Conservation (phyloP, 2,329 filamentous ascomycete genomes). For the Alternaria incomplexa region DNA sequence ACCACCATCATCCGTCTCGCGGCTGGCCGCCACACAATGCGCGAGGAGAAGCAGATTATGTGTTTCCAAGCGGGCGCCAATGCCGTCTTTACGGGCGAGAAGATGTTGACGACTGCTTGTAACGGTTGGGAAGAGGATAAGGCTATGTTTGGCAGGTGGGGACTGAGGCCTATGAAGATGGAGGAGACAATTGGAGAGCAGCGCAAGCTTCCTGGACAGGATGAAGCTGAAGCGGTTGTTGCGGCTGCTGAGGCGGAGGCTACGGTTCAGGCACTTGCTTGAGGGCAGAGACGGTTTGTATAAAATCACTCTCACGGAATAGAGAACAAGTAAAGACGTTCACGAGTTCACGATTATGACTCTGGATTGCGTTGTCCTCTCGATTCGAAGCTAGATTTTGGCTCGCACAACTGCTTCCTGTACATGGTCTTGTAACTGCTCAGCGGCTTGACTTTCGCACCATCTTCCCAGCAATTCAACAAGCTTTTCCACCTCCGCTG, state of each 20-base stretch:
- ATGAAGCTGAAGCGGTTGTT: constrained; percentile 16
- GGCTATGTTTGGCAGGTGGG: constrained; percentile 83
- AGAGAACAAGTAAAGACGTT: not conserved
- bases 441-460: constrained; percentile 19
- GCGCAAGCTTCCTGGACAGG: constrained; percentile 23
- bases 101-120: constrained; percentile 92
- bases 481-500: constrained; percentile 43
- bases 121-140: constrained; percentile 90
- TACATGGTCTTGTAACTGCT: not conserved
- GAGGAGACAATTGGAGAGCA: constrained; percentile 44
- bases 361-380: no score
- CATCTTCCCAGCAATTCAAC: constrained; percentile 40
- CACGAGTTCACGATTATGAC: no score
- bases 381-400: not conserved
- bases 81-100: constrained; percentile 93
- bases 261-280: constrained; percentile 6
- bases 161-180: constrained; percentile 73
- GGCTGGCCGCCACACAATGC: constrained; percentile 81
- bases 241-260: constrained; percentile 15
- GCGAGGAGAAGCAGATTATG: constrained; percentile 85
- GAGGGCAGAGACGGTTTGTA: not conserved
- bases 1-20: constrained; percentile 85
- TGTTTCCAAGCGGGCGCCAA: constrained; percentile 93
- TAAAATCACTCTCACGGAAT: not conserved
- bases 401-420: not conserved